Evolutionary conservation across 106 monocot genomes (phyloP), one percentile per base, ranked within the genome.

Genomic region (Dendrobium chrysotoxum): DNA sequence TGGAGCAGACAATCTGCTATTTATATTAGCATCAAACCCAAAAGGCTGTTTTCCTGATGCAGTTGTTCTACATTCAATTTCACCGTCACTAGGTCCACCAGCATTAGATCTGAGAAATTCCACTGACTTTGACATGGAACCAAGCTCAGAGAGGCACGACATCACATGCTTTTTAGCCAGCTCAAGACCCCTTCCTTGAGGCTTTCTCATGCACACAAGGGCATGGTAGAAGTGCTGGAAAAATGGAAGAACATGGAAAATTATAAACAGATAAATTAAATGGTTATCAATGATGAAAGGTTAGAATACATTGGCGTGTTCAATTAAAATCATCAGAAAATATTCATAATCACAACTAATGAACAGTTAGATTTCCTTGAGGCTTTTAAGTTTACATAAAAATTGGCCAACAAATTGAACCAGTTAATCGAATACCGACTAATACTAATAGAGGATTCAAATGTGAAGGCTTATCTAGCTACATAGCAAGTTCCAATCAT

Each of bases 11-110:
- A 93, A 86, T 82, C 76, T 93, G 64, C 84, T 84, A 85, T 95
- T 99, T 79, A 99, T 40, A 77, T 83, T 88, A 88, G 80, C 83
- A 90, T 93, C 95, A 95, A 99, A 99, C 50, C 99, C 99, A 86
- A 95, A 71, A 85, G 99, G 91, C 13, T 84, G 50, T 77, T 87
- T 87, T 82, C 99, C 99, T 77, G 99, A 99, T 26, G 93, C 95
- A 23, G 99, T 99, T 47, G 99, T 99, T 67, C 30, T 76, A 83
- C 64, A 76, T 78, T 89, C 87, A 72, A 58, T n/a, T 65, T 84
- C 85, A 80, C 78, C 79, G 80, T 85, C 83, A 21, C 0, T 61
- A 82, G 84, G 75, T 54, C 41, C 67, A 82, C 80, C 75, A 20
- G 87, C 86, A 80, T 61, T 86, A 47, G 88, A 88, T 45, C 83